Base-by-base conservation (phyloP, 2,329 filamentous ascomycete species). In the Endothia cerciana region DNA sequence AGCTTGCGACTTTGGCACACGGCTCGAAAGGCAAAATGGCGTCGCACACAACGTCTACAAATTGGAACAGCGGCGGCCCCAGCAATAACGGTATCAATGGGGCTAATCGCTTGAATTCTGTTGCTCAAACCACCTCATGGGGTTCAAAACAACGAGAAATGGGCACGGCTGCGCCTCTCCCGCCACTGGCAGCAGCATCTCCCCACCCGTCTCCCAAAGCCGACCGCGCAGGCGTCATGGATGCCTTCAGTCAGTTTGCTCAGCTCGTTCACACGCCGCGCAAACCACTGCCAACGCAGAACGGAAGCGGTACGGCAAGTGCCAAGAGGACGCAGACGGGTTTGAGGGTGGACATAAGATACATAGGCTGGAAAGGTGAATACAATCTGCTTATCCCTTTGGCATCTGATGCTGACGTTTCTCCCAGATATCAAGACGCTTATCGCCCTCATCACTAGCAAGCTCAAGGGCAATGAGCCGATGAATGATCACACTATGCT, bases 401-500 rank as follows among this genome's bases (percentile, higher is more conserved):
- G 0, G 2, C 22, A 59, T 43, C 40, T 11, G 33, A 4, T 17
- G 22, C 40, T 64, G 33, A 69, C 47, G 17, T 2, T 5, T 74
- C 60, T 77, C 45, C 72, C 76, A 81, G 90, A 92, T 70, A 74
- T 90, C 55, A 84, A 85, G 71, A 91, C 90, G 0, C 78, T 92
- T 22, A 76, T 85, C 55, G 81, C 85, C 5, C 77, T 92, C 45
- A 79, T 92, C 65, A 83, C 85, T 63, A 82, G 79, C 68, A 88
- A 91, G 76, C 75, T 88, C 40, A 89, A 86, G 70, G 88, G 90
- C 1, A 83, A 84, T 65, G 80, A 86, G 58, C 80, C 89, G 13
- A 77, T 87, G 5, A 89, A 94, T 71, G 92, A 94, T 79, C 91
- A 90, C 78, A 91, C 88, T 1, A 91, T 92, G 82, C 80, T 92